Conservation (phyloP, 1,139 yeast genomes). For the Geotrichum cucujoidarum region DNA sequence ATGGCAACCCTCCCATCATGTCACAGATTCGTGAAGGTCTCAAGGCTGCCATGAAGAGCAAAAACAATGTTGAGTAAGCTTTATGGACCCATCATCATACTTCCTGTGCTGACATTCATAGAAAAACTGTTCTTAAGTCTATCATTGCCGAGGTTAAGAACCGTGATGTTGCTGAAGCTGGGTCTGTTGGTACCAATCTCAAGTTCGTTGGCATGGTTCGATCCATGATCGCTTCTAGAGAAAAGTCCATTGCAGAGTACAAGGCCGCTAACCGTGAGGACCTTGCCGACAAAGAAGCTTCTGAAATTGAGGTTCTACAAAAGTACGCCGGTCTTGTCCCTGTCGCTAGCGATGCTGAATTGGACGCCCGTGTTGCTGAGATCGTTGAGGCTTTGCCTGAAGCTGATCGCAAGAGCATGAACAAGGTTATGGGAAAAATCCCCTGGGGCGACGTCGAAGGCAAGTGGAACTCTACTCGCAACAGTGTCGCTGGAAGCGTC, state of each 20-base stretch:
- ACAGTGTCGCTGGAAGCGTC: constrained; percentile 30
- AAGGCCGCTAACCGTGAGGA: constrained; percentile 49
- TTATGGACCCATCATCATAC: too few species aligned
- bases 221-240: constrained; percentile 51
- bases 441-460: constrained; percentile 47
- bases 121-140: constrained; percentile 52
- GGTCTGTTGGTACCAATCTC: constrained; percentile 46
- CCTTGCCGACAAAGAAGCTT: constrained; percentile 51
- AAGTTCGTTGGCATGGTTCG: constrained; percentile 45
- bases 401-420: constrained; percentile 36
- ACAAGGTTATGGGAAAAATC: constrained; percentile 44
- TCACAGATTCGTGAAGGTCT: constrained; percentile 32
- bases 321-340: constrained; percentile 45
- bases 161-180: constrained; percentile 50
- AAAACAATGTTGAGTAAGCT: constrained; percentile 23
- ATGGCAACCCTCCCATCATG: constrained; percentile 36
- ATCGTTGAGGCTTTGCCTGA: constrained; percentile 35
- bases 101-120: too few species aligned
- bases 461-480: constrained; percentile 52
- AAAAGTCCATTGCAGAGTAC: constrained; percentile 51
- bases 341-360: constrained; percentile 48
- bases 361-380: constrained; percentile 41
- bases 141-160: constrained; percentile 57
- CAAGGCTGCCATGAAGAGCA: constrained; percentile 36
- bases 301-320: constrained; percentile 46